Conservation (phyloP, 2,329 filamentous ascomycete species). For the Pezicula radicicola region DNA sequence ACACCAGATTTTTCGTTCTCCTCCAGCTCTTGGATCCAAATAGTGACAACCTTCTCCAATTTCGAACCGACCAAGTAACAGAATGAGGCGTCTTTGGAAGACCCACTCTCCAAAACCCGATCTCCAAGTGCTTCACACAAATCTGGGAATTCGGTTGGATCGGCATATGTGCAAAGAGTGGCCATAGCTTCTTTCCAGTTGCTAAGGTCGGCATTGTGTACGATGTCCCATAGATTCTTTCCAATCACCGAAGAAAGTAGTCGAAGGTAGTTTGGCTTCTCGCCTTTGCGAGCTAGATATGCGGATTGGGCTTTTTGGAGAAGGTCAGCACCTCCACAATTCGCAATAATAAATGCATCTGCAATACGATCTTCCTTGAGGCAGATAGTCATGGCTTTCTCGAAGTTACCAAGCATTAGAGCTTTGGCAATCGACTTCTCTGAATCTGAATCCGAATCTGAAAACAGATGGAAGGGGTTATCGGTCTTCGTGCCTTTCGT, state of each 20-base stretch:
- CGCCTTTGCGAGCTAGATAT: slow-evolving; percentile 80
- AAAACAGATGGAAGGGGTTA: slow-evolving; percentile 88
- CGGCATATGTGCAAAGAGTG: slow-evolving; percentile 90
- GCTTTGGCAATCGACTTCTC: slow-evolving; percentile 87
- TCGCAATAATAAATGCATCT: slow-evolving; percentile 96
- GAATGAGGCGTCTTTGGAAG: slow-evolving; percentile 89
- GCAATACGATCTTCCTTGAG: slow-evolving; percentile 86
- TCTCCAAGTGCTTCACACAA: slow-evolving; percentile 95
- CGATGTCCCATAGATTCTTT: slow-evolving; percentile 97
- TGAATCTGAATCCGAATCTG: slow-evolving; percentile 76
- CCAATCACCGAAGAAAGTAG: slow-evolving; percentile 87
- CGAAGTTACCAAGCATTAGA: slow-evolving; percentile 86
- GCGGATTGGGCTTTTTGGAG: slow-evolving; percentile 91
- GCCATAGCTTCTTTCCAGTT: slow-evolving; percentile 99
- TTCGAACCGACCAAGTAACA: slow-evolving; percentile 96
- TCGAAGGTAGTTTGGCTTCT: slow-evolving; percentile 86
- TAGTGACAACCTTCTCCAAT: slow-evolving; percentile 91
- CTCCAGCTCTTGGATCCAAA: slow-evolving; percentile 88
- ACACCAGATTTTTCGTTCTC: slow-evolving; percentile 77
- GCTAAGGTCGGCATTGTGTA: slow-evolving; percentile 88
- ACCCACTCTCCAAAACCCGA: slow-evolving; percentile 73
- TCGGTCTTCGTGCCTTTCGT: slow-evolving; percentile 92
- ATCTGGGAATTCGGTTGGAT: slow-evolving; percentile 86
- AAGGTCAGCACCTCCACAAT: slow-evolving; percentile 89
- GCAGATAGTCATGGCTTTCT: slow-evolving; percentile 84